These are phyloP conservation scores for Aspergillus sp. DNA, from an alignment of 2,329 filamentous ascomycete species.

Conservation along the genomic window DNA sequence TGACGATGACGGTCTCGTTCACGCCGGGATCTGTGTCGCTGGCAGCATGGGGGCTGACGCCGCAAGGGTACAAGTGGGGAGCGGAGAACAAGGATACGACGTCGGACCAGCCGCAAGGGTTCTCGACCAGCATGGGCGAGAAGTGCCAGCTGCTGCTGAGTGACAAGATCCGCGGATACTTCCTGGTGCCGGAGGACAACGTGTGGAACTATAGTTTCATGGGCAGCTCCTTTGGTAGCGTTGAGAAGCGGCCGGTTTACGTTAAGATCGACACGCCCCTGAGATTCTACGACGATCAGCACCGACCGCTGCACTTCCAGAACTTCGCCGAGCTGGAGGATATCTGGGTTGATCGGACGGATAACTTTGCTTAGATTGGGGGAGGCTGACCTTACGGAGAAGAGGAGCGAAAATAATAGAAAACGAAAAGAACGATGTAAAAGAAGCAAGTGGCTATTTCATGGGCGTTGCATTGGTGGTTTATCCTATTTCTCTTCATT, in stretches of 20 bases:
- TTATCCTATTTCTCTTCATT: slow-evolving; percentile 3
- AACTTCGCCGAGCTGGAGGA: slow-evolving; percentile 98
- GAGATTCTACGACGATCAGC: slow-evolving; percentile 87
- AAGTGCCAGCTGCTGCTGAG: slow-evolving; percentile 93
- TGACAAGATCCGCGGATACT: slow-evolving; percentile 92
- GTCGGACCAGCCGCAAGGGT: slow-evolving; percentile 91
- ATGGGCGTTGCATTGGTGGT: not conserved
- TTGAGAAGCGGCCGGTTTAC: slow-evolving; percentile 87
- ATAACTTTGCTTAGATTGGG: slow-evolving; percentile 77
- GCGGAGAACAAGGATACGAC: slow-evolving; percentile 90
- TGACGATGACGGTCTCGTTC: slow-evolving; percentile 94
- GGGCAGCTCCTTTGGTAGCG: slow-evolving; percentile 79
- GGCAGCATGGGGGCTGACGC: slow-evolving; percentile 88
- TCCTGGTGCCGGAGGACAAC: slow-evolving; percentile 86
- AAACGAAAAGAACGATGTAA: slow-evolving; percentile 23
- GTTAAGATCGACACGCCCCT: slow-evolving; percentile 92
- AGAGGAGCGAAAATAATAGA: not conserved
- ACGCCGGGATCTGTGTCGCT: slow-evolving; percentile 95
- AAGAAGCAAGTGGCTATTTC: slow-evolving; percentile 9
- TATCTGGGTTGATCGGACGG: slow-evolving; percentile 87
- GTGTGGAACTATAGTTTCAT: slow-evolving; percentile 99
- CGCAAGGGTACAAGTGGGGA: slow-evolving; percentile 93
- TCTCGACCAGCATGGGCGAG: slow-evolving; percentile 86
- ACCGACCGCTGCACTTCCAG: slow-evolving; percentile 92
- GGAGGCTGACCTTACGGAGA: not conserved